phyloP scores from a whole-genome alignment of 2,329 filamentous ascomycete genomes.

The Lachnellula hyalina region DNA sequence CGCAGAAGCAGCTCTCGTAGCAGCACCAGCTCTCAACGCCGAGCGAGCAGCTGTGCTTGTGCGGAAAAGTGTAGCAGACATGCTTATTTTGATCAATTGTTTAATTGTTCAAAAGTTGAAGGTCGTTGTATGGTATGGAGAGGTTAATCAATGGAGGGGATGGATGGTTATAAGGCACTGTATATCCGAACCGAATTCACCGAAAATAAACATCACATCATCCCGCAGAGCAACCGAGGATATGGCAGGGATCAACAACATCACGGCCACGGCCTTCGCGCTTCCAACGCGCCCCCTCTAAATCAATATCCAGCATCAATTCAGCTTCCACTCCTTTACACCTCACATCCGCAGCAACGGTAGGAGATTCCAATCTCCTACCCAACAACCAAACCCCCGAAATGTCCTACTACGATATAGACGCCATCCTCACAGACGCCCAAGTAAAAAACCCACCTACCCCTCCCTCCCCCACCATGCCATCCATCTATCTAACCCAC shows the following conservation, averaged over 20 bases:
- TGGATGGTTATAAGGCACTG: slow-evolving; percentile 3
- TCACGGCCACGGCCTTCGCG: slow-evolving; percentile 4
- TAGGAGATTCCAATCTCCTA: not conserved
- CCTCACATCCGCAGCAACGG: too few species aligned
- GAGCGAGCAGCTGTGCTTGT: slow-evolving; percentile 62
- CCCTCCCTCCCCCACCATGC: slow-evolving; percentile 6
- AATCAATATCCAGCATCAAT: not conserved
- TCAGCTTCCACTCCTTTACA: too few species aligned
- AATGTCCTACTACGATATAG: slow-evolving; percentile 80
- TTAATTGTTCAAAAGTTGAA: not conserved
- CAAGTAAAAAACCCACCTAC: slow-evolving; percentile 48
- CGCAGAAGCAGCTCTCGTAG: slow-evolving; percentile 58
- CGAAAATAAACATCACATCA: slow-evolving; percentile 10
- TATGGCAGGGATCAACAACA: slow-evolving; percentile 14
- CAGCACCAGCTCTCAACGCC: slow-evolving; percentile 62
- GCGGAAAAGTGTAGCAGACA: slow-evolving; percentile 74
- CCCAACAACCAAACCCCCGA: slow-evolving; percentile 9
- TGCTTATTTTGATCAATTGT: slow-evolving; percentile 35
- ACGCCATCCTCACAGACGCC: slow-evolving; percentile 78
- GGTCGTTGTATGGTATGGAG: slow-evolving; percentile 3
- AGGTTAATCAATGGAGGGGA: not conserved
- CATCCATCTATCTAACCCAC: slow-evolving; percentile 5
- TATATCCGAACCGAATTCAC: slow-evolving; percentile 1
- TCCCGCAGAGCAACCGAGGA: slow-evolving; percentile 7
- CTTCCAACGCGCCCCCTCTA: not conserved